Evolutionary conservation across 345 rosid species (phyloP).

Genomic region (Heritiera fomes): DNA sequence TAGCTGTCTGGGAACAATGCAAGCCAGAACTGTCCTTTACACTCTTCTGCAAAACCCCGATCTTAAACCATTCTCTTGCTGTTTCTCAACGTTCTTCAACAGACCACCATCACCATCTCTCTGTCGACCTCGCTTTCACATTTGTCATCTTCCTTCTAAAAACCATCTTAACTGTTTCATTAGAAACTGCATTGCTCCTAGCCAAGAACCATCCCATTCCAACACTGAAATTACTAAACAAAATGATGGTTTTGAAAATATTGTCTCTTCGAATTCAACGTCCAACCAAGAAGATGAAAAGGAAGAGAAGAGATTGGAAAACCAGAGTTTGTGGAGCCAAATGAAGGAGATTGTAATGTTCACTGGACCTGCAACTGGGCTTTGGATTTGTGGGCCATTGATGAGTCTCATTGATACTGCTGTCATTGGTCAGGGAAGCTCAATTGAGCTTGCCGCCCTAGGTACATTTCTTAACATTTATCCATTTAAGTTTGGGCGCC

Average conservation of each 20-base stretch:
- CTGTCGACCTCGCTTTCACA: conserved; percentile 13
- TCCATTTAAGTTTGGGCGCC: not conserved
- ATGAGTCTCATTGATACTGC: conserved; percentile 96
- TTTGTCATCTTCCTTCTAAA: conserved; percentile 26
- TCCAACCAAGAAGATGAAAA: conserved; percentile 21
- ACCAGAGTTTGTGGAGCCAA: conserved; percentile 72
- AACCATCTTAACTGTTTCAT: conserved; percentile 12
- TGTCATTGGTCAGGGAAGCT: conserved; percentile 90
- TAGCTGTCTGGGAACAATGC: conserved; percentile 23
- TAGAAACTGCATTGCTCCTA: conserved; percentile 35
- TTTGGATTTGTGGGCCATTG: conserved; percentile 90
- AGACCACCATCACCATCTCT: conserved; percentile 14
- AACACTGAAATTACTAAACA: conserved; percentile 15
- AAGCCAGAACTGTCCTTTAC: conserved; percentile 37
- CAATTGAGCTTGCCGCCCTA: conserved; percentile 86
- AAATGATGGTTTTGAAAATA: conserved; percentile 26
- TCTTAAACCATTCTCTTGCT: conserved; percentile 27
- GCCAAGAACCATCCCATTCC: conserved; percentile 28
- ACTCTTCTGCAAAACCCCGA: conserved; percentile 29
- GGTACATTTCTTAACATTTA: conserved; percentile 53
- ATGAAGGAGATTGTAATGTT: conserved; percentile 77
- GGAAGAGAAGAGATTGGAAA: conserved; percentile 36
- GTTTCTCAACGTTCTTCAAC: conserved; percentile 22
- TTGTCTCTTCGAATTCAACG: conserved; percentile 11
- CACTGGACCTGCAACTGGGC: conserved; percentile 86